Conservation (phyloP, 2,329 filamentous ascomycete genomes). For the Hypoxylon sp. region DNA sequence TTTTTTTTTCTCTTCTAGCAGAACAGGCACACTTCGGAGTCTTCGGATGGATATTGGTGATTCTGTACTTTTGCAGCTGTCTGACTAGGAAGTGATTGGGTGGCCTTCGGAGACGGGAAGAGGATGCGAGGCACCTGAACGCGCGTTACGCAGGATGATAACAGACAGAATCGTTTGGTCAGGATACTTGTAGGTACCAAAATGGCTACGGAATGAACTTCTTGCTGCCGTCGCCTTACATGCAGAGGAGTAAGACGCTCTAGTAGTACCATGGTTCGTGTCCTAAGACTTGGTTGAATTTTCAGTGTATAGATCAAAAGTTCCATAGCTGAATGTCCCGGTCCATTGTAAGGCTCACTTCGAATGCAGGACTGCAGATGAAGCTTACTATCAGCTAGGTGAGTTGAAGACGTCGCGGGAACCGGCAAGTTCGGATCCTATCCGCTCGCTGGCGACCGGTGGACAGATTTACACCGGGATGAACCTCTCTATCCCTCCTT, state of each 20-base stretch:
- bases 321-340: slow-evolving; percentile 9
- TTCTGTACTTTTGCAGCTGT: neutral
- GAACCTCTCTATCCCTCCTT: slow-evolving; percentile 15
- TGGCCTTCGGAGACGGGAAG: neutral
- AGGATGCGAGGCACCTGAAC: slow-evolving; percentile 2
- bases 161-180: slow-evolving; percentile 5
- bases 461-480: neutral
- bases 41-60: slow-evolving; percentile 10
- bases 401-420: neutral
- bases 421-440: slow-evolving; percentile 7
- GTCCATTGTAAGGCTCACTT: slow-evolving; percentile 7
- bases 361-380: slow-evolving; percentile 18
- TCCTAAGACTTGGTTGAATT: slow-evolving; percentile 1
- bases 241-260: slow-evolving; percentile 5
- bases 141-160: neutral
- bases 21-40: slow-evolving; percentile 13
- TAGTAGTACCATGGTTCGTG: slow-evolving; percentile 1
- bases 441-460: slow-evolving; percentile 3
- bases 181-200: slow-evolving; percentile 4
- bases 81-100: slow-evolving; percentile 1
- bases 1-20: neutral
- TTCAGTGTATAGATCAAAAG: slow-evolving; percentile 9
- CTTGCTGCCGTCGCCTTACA: slow-evolving; percentile 1
- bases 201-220: neutral
- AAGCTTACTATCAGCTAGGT: slow-evolving; percentile 38